phyloP scores from a whole-genome alignment of 805 yeast species.

The Saccharomycopsis synnaedendra region DNA sequence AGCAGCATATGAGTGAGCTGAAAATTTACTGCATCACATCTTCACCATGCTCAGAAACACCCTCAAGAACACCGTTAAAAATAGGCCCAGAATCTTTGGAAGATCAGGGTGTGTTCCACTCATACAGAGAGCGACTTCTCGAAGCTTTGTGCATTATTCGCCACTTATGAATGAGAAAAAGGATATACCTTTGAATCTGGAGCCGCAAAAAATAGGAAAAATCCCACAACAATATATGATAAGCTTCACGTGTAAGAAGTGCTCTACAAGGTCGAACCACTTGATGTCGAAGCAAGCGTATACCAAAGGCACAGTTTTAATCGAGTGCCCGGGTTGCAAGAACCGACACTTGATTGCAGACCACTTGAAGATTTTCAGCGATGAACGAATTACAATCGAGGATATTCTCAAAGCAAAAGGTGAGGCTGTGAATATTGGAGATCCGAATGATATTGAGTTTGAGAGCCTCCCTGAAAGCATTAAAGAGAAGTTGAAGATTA shows the following conservation, averaged over 20 bases:
- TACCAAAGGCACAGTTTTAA: constrained; percentile 71
- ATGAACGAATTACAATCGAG: constrained; percentile 62
- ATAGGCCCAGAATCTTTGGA: too few relatives aligned
- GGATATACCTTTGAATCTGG: background rate
- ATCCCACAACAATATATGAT: constrained; percentile 74
- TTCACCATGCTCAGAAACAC: too few relatives aligned
- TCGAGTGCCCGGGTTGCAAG: constrained; percentile 87
- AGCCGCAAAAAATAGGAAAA: constrained; percentile 23
- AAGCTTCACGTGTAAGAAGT: constrained; percentile 86
- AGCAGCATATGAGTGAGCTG: too few relatives aligned
- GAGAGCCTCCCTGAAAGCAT: constrained; percentile 55
- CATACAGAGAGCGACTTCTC: too few relatives aligned
- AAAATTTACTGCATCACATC: too few relatives aligned
- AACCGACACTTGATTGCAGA: constrained; percentile 88
- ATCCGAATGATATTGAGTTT: constrained; percentile 57
- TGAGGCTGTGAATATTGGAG: constrained; percentile 47
- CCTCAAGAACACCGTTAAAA: too few relatives aligned
- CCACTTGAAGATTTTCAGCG: constrained; percentile 74
- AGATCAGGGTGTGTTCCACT: too few relatives aligned
- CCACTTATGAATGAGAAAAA: too few relatives aligned
- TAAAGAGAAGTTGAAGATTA: constrained; percentile 19
- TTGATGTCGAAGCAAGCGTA: constrained; percentile 90
- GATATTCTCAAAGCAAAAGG: constrained; percentile 71
- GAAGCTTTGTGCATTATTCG: too few relatives aligned
- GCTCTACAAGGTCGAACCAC: constrained; percentile 76